Evolutionary conservation across 2,329 filamentous ascomycete species (phyloP), one percentile per base, ranked within the genome.

Genomic region (Aspergillus thermomutatus): DNA sequence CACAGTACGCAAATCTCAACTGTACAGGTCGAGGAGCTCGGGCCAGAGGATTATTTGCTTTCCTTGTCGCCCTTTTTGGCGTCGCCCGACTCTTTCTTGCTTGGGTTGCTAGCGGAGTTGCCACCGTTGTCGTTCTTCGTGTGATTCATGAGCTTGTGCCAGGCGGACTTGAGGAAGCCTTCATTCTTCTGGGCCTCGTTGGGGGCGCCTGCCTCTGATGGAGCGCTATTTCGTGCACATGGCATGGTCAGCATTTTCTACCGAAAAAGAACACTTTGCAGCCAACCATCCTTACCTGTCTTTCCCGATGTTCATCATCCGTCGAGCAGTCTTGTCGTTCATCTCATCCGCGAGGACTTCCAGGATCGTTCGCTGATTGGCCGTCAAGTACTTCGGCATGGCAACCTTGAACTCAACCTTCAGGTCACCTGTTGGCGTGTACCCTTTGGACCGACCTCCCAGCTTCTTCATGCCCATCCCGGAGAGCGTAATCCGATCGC

Each of bases 281-380:
- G 4, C 19, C 19, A 17, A 17, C 14, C 6, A 23, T 27, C 72
- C 82, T 79, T 77, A 86, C 83, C 75, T 80, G 56, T 81, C 80
- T 68, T 79, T 79, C 53, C 74, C 77, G 41, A 96, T 79, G 69
- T 95, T 93, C 92, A 99, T 97, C 55, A 96, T 85, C 48, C 94
- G 84, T 79, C 91, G 94, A 34, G 94, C 94, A 27, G 85, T 91
- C 79, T 92, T 92, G 75, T 99, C 94, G 41, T 85, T 88, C 86
- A 99, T 89, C 79, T 99, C 94, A 67, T 99, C 92, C 6, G 94
- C 94, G 62, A 99, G 84, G 85, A 97, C 93, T 79, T 99, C 94
- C 47, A 96, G 78, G 57, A 99, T 89, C 0, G 91, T 95, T 53
- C 94, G 84, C 79, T 99, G 92, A 77, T 96, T 97, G 48, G 89